Conservation (phyloP, 2,329 filamentous ascomycete genomes). For the Aureobasidium sp. region DNA sequence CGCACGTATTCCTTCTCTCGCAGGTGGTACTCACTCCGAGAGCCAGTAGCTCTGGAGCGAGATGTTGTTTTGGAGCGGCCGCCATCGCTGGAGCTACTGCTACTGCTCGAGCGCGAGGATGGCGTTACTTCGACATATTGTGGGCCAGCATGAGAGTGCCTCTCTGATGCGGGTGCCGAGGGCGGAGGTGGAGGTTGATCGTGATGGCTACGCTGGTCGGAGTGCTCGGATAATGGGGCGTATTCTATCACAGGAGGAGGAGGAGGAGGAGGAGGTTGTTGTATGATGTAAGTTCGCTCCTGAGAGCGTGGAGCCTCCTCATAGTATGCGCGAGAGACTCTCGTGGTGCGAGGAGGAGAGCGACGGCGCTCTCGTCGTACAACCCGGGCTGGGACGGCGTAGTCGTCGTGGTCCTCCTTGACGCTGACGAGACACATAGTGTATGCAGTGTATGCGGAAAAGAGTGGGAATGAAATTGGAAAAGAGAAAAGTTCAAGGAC, state of each 20-base stretch:
- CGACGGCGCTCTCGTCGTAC: conserved; percentile 24
- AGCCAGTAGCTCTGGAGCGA: conserved; percentile 13
- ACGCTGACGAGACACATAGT: conserved; percentile 40
- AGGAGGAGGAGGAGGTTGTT: conserved; percentile 14
- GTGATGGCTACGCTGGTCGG: conserved; percentile 27
- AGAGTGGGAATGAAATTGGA: background rate
- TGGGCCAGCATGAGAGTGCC: conserved; percentile 20
- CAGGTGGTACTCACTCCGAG: conserved; percentile 29
- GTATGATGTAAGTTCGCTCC: conserved; percentile 14
- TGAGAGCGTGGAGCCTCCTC: conserved; percentile 15
- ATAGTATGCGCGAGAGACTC: conserved; percentile 16
- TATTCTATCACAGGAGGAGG: conserved; percentile 23
- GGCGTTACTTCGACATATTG: conserved; percentile 39
- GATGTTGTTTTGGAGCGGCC: conserved; percentile 20
- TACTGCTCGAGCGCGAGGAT: conserved; percentile 17
- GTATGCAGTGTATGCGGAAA: background rate
- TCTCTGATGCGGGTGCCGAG: conserved; percentile 16
- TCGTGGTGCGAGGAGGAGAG: conserved; percentile 17
- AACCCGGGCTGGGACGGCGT: conserved; percentile 21
- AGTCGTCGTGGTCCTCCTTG: conserved; percentile 32
- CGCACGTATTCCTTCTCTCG: conserved; percentile 36
- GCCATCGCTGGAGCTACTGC: conserved; percentile 23
- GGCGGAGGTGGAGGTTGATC: conserved; percentile 26
- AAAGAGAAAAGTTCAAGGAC: background rate
- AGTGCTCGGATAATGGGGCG: conserved; percentile 30